phyloP scores from a whole-genome alignment of 1,139 yeast species.

The Tardiomyces digboiensis region DNA sequence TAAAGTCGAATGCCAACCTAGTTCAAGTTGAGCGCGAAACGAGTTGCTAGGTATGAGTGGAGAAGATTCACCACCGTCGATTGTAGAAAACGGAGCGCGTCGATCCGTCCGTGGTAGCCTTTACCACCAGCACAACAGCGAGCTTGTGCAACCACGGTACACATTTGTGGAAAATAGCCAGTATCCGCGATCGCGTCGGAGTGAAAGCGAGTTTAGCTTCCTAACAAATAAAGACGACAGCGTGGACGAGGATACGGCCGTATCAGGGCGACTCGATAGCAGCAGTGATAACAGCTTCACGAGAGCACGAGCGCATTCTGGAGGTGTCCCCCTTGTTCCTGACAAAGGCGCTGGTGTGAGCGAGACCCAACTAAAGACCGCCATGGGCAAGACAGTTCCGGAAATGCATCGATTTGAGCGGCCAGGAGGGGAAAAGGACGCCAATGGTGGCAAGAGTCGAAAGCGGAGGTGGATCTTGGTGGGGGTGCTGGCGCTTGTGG shows the following conservation, averaged over 20 bases:
- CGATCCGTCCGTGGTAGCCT: slow-evolving; percentile 7
- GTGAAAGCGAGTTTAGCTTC: slow-evolving; percentile 11
- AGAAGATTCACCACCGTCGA: background rate
- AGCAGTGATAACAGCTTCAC: background rate
- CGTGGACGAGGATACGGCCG: slow-evolving; percentile 3
- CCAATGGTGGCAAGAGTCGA: background rate
- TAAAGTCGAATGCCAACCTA: background rate
- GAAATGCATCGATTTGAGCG: background rate
- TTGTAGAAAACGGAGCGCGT: background rate
- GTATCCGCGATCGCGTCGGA: slow-evolving; percentile 5
- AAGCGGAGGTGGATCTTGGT: slow-evolving; percentile 5
- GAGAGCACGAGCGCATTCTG: background rate
- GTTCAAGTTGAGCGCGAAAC: slow-evolving; percentile 4
- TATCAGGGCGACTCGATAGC: background rate
- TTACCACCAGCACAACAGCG: slow-evolving; percentile 7
- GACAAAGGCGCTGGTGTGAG: background rate
- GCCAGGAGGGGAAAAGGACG: background rate
- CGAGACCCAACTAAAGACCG: background rate
- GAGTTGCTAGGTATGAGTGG: background rate
- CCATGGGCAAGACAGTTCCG: background rate
- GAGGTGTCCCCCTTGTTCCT: background rate
- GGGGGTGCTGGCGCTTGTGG: slow-evolving; percentile 10
- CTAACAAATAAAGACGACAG: slow-evolving; percentile 7
- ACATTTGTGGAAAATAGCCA: slow-evolving; percentile 10
- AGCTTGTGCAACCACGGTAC: slow-evolving; percentile 5